These are phyloP conservation scores for Pichia membranifaciens DNA, from an alignment of 805 yeast species.

Conservation along the genomic window DNA sequence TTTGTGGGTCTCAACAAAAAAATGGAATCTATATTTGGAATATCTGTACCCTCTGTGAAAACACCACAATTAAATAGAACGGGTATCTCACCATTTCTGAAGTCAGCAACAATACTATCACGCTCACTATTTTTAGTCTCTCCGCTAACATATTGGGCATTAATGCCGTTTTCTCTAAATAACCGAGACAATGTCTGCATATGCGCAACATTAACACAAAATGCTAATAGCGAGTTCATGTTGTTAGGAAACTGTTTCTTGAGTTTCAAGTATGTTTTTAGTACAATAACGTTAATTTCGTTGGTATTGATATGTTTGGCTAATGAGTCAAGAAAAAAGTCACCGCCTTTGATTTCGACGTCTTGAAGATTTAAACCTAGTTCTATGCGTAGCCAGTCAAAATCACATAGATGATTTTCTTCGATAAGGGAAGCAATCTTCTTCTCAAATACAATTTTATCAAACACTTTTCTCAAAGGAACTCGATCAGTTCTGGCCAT, in stretches of 20 bases:
- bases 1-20: slow-evolving; percentile 75
- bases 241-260: slow-evolving; percentile 27
- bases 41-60: slow-evolving; percentile 92
- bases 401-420: slow-evolving; percentile 65
- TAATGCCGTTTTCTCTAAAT: slow-evolving; percentile 55
- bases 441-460: slow-evolving; percentile 67
- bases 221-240: slow-evolving; percentile 62
- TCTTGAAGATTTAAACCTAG: slow-evolving; percentile 30
- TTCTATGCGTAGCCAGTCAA: slow-evolving; percentile 54
- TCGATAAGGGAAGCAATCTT: slow-evolving; percentile 59
- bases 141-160: slow-evolving; percentile 69
- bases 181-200: slow-evolving; percentile 46
- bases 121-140: slow-evolving; percentile 51
- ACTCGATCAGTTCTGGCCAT: slow-evolving; percentile 68
- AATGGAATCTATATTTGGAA: slow-evolving; percentile 80
- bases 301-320: slow-evolving; percentile 50
- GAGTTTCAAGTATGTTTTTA: slow-evolving; percentile 46
- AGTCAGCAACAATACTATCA: slow-evolving; percentile 46
- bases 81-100: slow-evolving; percentile 54
- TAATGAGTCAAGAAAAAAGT: slow-evolving; percentile 47
- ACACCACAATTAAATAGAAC: slow-evolving; percentile 85
- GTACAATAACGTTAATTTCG: slow-evolving; percentile 49
- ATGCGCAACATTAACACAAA: slow-evolving; percentile 72
- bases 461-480: slow-evolving; percentile 54
- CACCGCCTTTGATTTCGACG: slow-evolving; percentile 29